Evolutionary conservation across 768 basidiomycete genomes (phyloP), one percentile per base, ranked within the genome.

Genomic region (Strobilomyces confusus): DNA sequence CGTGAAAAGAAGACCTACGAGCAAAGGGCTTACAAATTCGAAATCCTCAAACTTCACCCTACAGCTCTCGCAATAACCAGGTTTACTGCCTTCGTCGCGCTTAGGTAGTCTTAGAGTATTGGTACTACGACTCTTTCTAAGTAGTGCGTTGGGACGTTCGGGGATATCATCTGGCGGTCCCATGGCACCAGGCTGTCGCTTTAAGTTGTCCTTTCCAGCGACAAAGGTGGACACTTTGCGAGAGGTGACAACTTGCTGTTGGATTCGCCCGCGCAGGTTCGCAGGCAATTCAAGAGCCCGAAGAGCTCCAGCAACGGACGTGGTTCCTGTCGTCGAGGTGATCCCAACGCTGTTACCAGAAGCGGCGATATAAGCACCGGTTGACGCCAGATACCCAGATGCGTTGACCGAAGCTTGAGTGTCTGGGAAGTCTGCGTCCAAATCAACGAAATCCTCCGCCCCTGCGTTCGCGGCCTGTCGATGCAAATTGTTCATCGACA

Each of bases 51-150:
- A 99, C 69, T 92, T 92, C 51, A 78, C 64, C 36, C 95, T 81
- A 69, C 97, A 99, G 67, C 93, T 95, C 71, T 99, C 97, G 69
- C 97, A 99, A 70, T 98, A 98, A 5, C 97, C 97, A 5, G 95
- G 88, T 63, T 97, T 98, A 57, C 80, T 83, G 17, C 84, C 84
- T 72, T 95, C 92, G 53, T 93, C 89, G 36, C 90, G 83, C 64
- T 82, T 85, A 9, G 88, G 84, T 51, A 89, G 73, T 62, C 79
- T 77, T 44, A 92, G 70, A 2, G 86, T 89, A 64, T 89, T 89
- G 48, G 88, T 91, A 60, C 89, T 92, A 58, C 82, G 81, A 65
- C 87, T 87, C 72, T 89, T 92, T 63, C 81, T 79, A 46, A 93
- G 72, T 25, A 72, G 48, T 41, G 77, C 55, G 34, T 72, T 70